Conservation (phyloP, 306 rosid species). For the Bauhinia variegata region DNA sequence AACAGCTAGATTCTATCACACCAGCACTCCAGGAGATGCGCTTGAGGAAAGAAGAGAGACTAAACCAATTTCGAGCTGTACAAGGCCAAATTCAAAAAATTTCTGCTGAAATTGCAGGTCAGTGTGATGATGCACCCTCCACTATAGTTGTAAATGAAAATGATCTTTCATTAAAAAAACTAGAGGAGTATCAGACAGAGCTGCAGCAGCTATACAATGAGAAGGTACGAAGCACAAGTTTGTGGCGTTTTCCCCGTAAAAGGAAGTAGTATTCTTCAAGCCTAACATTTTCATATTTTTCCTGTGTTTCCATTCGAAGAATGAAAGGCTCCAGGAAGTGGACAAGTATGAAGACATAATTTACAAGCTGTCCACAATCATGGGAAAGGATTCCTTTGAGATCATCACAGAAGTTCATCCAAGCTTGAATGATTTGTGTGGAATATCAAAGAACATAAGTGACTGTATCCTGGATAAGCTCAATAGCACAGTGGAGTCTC, state of each 20-base stretch:
- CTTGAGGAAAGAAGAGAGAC: conserved; percentile 81
- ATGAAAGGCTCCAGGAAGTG: conserved; percentile 78
- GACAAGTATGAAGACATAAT: conserved; percentile 64
- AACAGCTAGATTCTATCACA: conserved; percentile 89
- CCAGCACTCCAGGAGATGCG: conserved; percentile 89
- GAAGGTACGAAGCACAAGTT: conserved; percentile 60
- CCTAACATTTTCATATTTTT: conserved; percentile 26
- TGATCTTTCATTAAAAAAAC: conserved; percentile 85
- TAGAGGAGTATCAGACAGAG: conserved; percentile 81
- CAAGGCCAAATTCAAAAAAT: conserved; percentile 78
- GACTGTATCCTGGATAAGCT: conserved; percentile 73
- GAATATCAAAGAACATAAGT: conserved; percentile 74
- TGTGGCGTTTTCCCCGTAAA: neutral
- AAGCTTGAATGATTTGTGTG: conserved; percentile 75
- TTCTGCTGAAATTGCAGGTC: conserved; percentile 83
- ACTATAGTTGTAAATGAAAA: conserved; percentile 64
- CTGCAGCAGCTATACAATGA: conserved; percentile 76
- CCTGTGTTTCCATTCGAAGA: conserved; percentile 51
- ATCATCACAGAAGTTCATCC: conserved; percentile 83
- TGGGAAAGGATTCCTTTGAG: conserved; percentile 80
- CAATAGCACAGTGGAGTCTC: conserved; percentile 69
- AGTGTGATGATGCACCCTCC: conserved; percentile 52
- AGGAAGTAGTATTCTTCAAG: conserved; percentile 6
- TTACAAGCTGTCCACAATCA: conserved; percentile 68
- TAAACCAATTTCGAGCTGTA: conserved; percentile 73